Conservation (phyloP, 768 basidiomycete genomes). For the Pulveroboletus sp. region DNA sequence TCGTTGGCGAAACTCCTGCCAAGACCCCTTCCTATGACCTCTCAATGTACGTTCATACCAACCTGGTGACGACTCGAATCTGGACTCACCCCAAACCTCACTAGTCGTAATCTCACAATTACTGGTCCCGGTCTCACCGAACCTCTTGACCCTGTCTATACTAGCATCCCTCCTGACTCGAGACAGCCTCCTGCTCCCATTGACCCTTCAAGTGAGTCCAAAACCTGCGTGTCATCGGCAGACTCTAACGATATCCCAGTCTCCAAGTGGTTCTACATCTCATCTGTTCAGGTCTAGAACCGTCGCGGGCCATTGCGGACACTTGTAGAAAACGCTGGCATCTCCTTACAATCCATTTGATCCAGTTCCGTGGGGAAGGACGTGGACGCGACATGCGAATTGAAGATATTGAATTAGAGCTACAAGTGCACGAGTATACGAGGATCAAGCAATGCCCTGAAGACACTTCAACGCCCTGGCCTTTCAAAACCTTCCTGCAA, state of each 20-base stretch:
- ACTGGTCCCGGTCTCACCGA: constrained; percentile 62
- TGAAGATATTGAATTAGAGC: constrained; percentile 14
- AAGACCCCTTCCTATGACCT: constrained; percentile 71
- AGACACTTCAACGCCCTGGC: constrained; percentile 18
- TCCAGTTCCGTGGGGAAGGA: not conserved
- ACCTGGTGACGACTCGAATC: not conserved
- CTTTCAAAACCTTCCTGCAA: constrained; percentile 50
- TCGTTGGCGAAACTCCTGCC: constrained; percentile 71
- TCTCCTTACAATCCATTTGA: constrained; percentile 2
- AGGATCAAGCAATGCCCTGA: constrained; percentile 6
- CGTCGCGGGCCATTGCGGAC: not conserved
- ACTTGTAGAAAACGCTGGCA: not conserved
- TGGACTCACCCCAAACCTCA: constrained; percentile 4
- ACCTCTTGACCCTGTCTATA: constrained; percentile 59
- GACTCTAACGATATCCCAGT: constrained; percentile 40
- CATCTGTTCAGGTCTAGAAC: constrained; percentile 71
- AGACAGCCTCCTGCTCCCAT: constrained; percentile 82
- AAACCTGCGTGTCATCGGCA: not conserved
- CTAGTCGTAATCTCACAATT: constrained; percentile 76
- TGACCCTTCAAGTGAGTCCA: constrained; percentile 77
- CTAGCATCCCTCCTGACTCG: constrained; percentile 68
- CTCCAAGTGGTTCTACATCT: constrained; percentile 93
- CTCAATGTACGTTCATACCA: constrained; percentile 62
- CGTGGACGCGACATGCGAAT: not conserved
- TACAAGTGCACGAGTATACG: constrained; percentile 25